A percentile compares a stretch with the other conserved stretches of the same genome.
These are phyloP conservation scores for Diaporthe sp. DNA, from an alignment of 2,329 filamentous ascomycete species.

Conservation along the genomic window DNA sequence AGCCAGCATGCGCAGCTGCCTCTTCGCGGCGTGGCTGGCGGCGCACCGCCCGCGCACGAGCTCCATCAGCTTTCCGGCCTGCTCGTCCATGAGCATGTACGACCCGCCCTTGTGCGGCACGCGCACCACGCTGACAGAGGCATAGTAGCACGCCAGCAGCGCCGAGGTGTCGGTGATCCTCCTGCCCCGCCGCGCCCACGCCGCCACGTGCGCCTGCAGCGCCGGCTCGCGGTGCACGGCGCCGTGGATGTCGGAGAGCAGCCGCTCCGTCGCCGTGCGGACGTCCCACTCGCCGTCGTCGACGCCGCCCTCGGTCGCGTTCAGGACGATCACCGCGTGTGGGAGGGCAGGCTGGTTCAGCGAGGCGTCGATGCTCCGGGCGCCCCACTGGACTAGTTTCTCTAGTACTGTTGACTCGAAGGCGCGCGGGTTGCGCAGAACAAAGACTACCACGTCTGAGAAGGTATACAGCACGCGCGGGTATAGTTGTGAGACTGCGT, in stretches of 20 bases:
- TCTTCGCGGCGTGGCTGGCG: not conserved
- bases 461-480: slow-evolving; percentile 53
- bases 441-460: slow-evolving; percentile 53
- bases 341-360: slow-evolving; percentile 64
- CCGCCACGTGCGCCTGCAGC: not conserved
- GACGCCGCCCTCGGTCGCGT: slow-evolving; percentile 52
- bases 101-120: slow-evolving; percentile 18
- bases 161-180: not conserved
- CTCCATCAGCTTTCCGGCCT: slow-evolving; percentile 8
- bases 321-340: slow-evolving; percentile 64
- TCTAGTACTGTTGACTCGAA: slow-evolving; percentile 43
- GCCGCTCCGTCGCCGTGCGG: not conserved
- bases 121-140: slow-evolving; percentile 5
- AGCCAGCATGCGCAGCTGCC: slow-evolving; percentile 4
- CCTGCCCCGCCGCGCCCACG: not conserved
- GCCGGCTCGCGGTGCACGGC: slow-evolving; percentile 8
- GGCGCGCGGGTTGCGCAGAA: slow-evolving; percentile 45
- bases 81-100: slow-evolving; percentile 20
- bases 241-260: not conserved
- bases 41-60: not conserved
- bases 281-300: slow-evolving; percentile 51
- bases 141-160: slow-evolving; percentile 13
- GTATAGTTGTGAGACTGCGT: slow-evolving; percentile 49
- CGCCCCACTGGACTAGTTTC: slow-evolving; percentile 57
- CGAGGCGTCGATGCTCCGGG: slow-evolving; percentile 57